These are phyloP conservation scores for Sicyos edulis DNA, from an alignment of 306 rosid genomes.

Conservation along the genomic window DNA sequence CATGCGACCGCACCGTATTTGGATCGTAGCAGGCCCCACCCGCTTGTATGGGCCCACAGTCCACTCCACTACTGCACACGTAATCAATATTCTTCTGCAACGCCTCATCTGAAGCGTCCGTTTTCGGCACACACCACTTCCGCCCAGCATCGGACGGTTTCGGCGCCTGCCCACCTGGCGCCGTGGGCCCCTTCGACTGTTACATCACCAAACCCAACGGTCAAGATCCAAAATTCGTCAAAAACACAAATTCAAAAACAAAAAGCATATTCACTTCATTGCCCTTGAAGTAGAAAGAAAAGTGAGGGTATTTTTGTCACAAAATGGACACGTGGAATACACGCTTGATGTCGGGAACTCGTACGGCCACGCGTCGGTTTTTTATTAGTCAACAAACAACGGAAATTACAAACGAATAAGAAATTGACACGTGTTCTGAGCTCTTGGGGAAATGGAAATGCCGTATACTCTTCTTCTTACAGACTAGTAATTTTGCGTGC, in stretches of 20 bases:
- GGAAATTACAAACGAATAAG: neutral
- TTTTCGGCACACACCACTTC: conserved; percentile 43
- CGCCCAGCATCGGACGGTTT: conserved; percentile 7
- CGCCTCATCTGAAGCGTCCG: conserved; percentile 27
- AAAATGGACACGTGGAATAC: neutral
- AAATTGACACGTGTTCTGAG: neutral
- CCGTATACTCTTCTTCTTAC: conserved; percentile 4
- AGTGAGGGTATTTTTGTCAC: neutral
- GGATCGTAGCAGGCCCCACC: conserved; percentile 50
- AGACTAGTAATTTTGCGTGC: neutral
- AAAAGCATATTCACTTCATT: neutral
- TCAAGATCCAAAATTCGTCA: neutral
- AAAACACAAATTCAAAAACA: too few species aligned
- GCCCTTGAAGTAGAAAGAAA: neutral
- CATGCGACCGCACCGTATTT: conserved; percentile 41
- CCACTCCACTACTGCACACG: conserved; percentile 42
- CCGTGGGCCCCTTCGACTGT: conserved; percentile 18
- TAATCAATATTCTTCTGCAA: conserved; percentile 46
- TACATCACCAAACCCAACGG: neutral
- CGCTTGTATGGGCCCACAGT: conserved; percentile 35
- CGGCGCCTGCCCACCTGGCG: neutral
- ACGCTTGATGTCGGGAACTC: neutral
- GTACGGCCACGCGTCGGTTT: neutral
- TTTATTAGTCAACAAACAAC: neutral
- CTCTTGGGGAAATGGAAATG: neutral